Conservation (phyloP, 352 stramenopile genomes). For the Globisporangium okanoganense region DNA sequence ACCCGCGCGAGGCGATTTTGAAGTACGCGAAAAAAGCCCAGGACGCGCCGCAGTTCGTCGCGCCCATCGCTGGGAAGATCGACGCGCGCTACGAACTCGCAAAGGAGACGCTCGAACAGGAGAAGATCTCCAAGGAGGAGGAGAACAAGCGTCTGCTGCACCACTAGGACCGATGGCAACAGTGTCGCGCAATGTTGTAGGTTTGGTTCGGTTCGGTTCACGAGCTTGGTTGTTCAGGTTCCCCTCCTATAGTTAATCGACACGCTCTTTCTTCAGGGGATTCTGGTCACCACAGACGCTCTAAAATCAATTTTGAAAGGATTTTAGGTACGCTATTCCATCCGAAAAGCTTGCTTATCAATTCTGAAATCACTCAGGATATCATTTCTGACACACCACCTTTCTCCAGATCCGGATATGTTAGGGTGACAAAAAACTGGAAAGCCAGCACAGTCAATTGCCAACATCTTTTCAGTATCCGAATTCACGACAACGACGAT, state of each 20-base stretch:
- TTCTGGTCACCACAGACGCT: not conserved
- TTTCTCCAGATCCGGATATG: no score
- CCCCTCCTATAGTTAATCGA: not conserved
- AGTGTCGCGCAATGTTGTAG: not conserved
- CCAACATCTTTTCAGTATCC: conserved; percentile 8
- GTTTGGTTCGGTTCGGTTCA: not conserved
- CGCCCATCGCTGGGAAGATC: conserved; percentile 51
- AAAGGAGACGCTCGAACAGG: conserved; percentile 74
- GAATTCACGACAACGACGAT: conserved; percentile 5
- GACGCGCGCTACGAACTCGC: conserved; percentile 70
- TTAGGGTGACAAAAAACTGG: no score
- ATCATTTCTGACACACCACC: no score
- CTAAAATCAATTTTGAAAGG: not conserved
- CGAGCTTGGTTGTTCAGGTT: no score
- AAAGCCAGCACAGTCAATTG: conserved; percentile 5
- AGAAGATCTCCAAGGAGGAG: conserved; percentile 73
- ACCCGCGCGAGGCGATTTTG: conserved; percentile 80
- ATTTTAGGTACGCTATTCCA: not conserved
- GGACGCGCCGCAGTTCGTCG: conserved; percentile 65
- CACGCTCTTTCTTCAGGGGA: not conserved
- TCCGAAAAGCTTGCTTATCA: no score
- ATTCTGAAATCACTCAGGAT: no score
- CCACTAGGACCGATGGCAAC: conserved; percentile 24
- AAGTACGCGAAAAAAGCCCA: conserved; percentile 81
- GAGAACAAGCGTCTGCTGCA: conserved; percentile 69